Evolutionary conservation across 1,139 yeast genomes (phyloP), one percentile per base, ranked within the genome.

Genomic region (Pichia sp.): DNA sequence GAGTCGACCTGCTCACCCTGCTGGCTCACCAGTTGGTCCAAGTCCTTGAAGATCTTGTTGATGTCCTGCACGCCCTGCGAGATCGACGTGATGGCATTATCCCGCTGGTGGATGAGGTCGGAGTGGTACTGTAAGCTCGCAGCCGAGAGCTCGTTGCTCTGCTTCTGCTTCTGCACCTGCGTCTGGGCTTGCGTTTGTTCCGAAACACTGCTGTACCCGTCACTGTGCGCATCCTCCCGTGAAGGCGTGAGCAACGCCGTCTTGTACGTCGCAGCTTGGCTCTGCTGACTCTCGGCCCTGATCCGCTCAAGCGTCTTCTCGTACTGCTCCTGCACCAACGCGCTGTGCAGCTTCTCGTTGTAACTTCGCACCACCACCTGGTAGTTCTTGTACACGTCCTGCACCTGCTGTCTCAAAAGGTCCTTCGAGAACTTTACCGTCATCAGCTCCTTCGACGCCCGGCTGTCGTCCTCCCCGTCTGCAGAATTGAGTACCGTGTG

Each of bases 1-100:
- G 90, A 81, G 66, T 89, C 96, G 31, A 91, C 77, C 61, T 87
- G 92, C 43, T 81, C 84, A 5, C 96, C 96, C 67, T 91, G 97
- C 66, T 88, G 93, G 53, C 78, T 76, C 1, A 91, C 95, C 62
- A 91, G 71, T 45, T 82, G 79, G 16, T 91, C 91, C 59, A 91
- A 71, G 63, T 90, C 96, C 61, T 84, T 83, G 69, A 90, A 91
- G 1, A 91, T 90, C 7, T 91, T 78, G 66, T 91, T 90, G 49
- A 91, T 90, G 63, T 91, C 97, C 57, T 78, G 78, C 7, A 91
- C 88, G 0, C 96, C 95, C 51, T 83, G 81, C 46, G 87, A 83
- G 7, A 91, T 87, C 59, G 80, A 84, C 41, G 77, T 76, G 33
- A 91, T 87, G 58, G 89, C 95, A 29, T 80, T 72, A 58, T 87